Percentiles rank a stretch among this genome's conserved stretches.
Evolutionary conservation across 805 yeast genomes (phyloP).

Genomic region (Myxozyma neglecta): DNA sequence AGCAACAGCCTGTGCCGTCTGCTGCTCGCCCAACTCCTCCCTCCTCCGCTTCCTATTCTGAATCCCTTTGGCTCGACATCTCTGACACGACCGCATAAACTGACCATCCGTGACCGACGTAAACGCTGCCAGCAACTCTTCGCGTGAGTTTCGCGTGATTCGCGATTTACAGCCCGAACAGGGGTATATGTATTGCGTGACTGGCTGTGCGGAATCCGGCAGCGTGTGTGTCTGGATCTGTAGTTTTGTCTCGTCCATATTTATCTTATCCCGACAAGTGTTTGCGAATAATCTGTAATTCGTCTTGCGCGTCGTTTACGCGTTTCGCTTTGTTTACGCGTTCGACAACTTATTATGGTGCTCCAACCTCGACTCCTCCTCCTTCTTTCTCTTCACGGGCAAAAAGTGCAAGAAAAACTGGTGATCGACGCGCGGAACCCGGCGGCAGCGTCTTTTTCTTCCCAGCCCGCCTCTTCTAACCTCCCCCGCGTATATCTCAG

Average conservation of each 20-base stretch:
- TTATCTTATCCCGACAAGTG: neutral
- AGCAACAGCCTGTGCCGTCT: conserved; percentile 7
- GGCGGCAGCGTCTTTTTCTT: neutral
- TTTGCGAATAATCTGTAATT: no score
- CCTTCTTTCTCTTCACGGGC: no score
- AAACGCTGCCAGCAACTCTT: conserved; percentile 27
- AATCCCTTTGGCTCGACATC: conserved; percentile 29
- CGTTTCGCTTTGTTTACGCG: neutral
- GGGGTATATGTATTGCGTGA: conserved; percentile 29
- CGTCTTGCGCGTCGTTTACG: no score
- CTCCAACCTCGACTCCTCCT: no score
- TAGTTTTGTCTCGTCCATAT: conserved; percentile 27
- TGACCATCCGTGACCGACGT: conserved; percentile 29
- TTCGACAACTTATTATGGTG: neutral
- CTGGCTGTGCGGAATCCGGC: conserved; percentile 12
- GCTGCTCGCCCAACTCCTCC: conserved; percentile 14
- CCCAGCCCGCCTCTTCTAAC: neutral
- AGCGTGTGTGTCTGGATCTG: conserved; percentile 23
- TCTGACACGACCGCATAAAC: conserved; percentile 30
- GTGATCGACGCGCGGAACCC: conserved; percentile 5
- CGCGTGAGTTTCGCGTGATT: conserved; percentile 19
- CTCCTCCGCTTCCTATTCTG: conserved; percentile 26
- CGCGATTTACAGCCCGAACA: conserved; percentile 32
- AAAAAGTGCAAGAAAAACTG: neutral
- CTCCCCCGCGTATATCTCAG: neutral